Evolutionary conservation across 768 basidiomycete genomes (phyloP), one percentile per base, ranked within the genome.

Genomic region (Lentinula edodes): DNA sequence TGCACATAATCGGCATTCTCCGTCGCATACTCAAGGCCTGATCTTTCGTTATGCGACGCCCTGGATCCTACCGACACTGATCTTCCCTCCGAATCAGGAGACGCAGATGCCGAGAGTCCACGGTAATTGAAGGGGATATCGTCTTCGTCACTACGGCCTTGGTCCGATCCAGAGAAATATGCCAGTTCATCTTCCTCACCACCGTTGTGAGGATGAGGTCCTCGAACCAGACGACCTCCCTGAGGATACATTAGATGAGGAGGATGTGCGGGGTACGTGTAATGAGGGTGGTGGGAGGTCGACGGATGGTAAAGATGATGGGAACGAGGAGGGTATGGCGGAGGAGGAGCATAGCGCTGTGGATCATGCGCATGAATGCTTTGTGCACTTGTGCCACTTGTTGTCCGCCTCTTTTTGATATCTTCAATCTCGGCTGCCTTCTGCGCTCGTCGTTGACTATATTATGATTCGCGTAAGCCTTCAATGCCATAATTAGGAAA

Each of bases 381-480:
- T 3, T 23, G 55, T 10, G n/a, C 38, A 42, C 38, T n/a, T 12
- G 54, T 38, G 13, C 18, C 38, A 10, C 52, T 34, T 18, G 41
- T 67, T 46, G 69, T 72, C 18, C 73, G 69, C 50, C 70, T 71
- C 23, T 78, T 73, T 50, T 80, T 80, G 50, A 74, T 67, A n/a
- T 81, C 78, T 4, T 79, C 78, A n/a, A 79, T 70, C 52, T 84
- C 82, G 15, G 78, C 80, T 0, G 80, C 79, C 66, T 85, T 86
- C 61, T 84, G 82, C 4, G 78, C 78, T 5, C 83, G 78, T 48
- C 83, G 77, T 68, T 86, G 80, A 66, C 87, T 88, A 54, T n/a
- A 62, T 54, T 35, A 55, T 61, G 43, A 54, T 38, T 16, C 8
- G 41, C 16, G 38, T n/a, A 46, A 64, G 57, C 61, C 23, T 62